Base-by-base conservation (phyloP, 2,329 filamentous ascomycete species). In the Colletotrichum sp. region DNA sequence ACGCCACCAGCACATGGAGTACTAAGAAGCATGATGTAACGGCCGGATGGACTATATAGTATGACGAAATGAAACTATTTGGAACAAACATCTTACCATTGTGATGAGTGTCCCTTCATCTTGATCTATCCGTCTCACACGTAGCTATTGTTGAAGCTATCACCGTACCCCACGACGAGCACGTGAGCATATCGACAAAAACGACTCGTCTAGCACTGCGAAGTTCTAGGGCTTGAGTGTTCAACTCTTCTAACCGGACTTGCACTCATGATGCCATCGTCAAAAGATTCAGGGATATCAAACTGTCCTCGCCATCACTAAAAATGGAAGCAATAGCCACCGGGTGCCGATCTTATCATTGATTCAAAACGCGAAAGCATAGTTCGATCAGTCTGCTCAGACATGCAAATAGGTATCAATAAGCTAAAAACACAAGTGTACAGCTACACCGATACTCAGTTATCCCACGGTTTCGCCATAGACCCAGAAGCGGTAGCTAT, bases 1-100 rank as follows among this genome's bases (percentile, higher is more conserved):
- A 26, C 71, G 71, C 9, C 71, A 76, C 52, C 28, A 75, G 13
- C 21, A 62, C 28, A 76, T 65, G 75, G 49, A 76, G n/a, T 76
- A 76, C 70, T 74, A 70, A 67, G 34, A 10, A 30, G 16, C 9
- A 18, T 2, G 44, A 52, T 3, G 10, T 32, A 34, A 64, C 73
- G 73, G 64, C 63, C 74, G 49, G 34, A 55, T 12, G 49, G 18
- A 12, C 1, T 36, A 18, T 24, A 24, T 68, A 73, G 32, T 32
- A 69, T 39, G 70, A 76, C 10, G 73, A 60, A 76, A 64, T 44
- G 39, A 57, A 63, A 21, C 10, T 9, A 10, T 18, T 21, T 52
- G 63, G 28, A 21, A 34, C 34, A 24, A 0, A 60, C 2, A 1
- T 2, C 2, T 1, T n/a, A 15, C n/a, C 3, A 13, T 1, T 0